Evolutionary conservation across 225 moss, liverwort and hornwort species (phyloP).

Genomic region (Pleurozium schreberi): DNA sequence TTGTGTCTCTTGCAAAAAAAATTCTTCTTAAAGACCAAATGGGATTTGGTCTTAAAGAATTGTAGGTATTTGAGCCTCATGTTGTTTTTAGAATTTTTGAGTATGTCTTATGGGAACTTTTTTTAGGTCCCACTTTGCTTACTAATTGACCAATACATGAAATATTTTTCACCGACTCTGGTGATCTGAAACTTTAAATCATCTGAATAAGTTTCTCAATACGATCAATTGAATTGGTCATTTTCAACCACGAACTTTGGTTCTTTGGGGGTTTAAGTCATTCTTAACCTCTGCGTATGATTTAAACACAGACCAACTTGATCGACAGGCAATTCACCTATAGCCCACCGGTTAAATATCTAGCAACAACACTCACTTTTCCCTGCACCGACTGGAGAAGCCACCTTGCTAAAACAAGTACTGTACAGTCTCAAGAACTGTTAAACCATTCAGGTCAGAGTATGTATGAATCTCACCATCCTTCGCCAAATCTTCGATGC

Average conservation of each 20-base stretch:
- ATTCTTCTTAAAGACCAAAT: background rate
- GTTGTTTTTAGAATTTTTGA: background rate
- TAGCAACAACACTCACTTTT: background rate
- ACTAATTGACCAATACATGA: background rate
- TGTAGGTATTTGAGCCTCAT: too few relatives aligned
- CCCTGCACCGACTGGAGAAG: background rate
- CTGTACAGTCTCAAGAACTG: background rate
- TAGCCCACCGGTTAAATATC: background rate
- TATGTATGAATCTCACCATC: constrained; percentile 29
- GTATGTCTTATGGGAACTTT: background rate
- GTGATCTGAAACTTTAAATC: background rate
- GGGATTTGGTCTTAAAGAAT: too few relatives aligned
- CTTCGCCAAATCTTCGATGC: constrained; percentile 39
- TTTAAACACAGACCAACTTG: background rate
- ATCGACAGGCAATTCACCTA: background rate
- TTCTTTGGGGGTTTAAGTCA: background rate
- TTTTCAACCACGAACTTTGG: background rate
- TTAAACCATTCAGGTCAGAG: background rate
- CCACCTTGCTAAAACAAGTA: background rate
- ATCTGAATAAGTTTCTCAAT: background rate
- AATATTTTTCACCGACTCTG: background rate
- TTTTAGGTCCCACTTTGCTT: background rate
- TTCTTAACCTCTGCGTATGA: background rate
- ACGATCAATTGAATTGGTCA: background rate
- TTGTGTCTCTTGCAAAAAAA: background rate